A percentile compares a stretch with the other conserved stretches of the same genome.
phyloP scores from a whole-genome alignment of 805 yeast genomes.

The Teunomyces gatunensis region DNA sequence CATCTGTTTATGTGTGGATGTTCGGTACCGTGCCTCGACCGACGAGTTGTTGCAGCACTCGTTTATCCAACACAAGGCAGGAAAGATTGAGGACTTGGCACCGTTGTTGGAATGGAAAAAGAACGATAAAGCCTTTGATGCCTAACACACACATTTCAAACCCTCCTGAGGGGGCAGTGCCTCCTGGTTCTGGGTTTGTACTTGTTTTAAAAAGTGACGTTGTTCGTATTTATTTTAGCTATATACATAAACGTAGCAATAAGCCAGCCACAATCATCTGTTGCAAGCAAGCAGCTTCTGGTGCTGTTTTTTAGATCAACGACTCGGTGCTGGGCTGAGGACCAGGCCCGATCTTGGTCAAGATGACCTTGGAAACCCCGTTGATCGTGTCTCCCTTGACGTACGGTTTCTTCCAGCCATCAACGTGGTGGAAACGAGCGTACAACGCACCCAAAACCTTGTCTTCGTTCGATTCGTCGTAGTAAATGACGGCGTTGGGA shows the following conservation, averaged over 20 bases:
- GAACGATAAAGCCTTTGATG: constrained; percentile 7
- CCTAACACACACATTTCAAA: neutral
- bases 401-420: constrained; percentile 61
- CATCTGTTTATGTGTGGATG: constrained; percentile 93
- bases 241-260: constrained; percentile 3
- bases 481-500: constrained; percentile 96
- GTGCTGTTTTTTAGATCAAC: constrained; percentile 34
- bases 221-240: neutral
- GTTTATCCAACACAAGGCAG: constrained; percentile 60
- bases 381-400: constrained; percentile 1
- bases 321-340: constrained; percentile 62
- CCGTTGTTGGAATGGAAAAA: constrained; percentile 53
- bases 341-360: constrained; percentile 85
- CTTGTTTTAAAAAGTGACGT: neutral
- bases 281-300: constrained; percentile 19
- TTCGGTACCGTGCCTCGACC: constrained; percentile 84
- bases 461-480: constrained; percentile 71
- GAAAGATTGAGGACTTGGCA: constrained; percentile 57
- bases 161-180: too few relatives aligned
- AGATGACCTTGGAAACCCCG: constrained; percentile 81
- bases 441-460: constrained; percentile 69
- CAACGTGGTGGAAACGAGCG: constrained; percentile 53
- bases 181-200: too few relatives aligned
- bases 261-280: constrained; percentile 15
- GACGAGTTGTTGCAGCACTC: constrained; percentile 80